These are phyloP conservation scores for Boletus patriciae DNA, from an alignment of 768 basidiomycete genomes.

Conservation along the genomic window DNA sequence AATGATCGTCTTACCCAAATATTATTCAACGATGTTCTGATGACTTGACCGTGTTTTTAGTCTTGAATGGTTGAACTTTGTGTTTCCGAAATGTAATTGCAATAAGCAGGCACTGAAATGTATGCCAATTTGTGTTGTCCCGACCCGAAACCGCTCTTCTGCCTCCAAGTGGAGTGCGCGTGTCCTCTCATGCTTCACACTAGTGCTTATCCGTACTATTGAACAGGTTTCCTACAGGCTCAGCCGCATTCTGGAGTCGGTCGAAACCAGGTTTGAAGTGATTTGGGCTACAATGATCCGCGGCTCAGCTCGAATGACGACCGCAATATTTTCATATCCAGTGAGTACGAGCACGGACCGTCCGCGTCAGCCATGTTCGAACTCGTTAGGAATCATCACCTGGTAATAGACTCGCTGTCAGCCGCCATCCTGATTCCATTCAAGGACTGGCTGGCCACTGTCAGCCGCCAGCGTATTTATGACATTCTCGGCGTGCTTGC, in stretches of 20 bases:
- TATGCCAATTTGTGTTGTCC: not conserved
- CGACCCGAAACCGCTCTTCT: not conserved
- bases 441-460: slow-evolving; percentile 6
- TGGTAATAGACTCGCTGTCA: slow-evolving; percentile 10
- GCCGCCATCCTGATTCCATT: slow-evolving; percentile 13
- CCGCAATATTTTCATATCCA: not conserved
- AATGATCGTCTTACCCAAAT: not conserved
- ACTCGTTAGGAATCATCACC: not conserved
- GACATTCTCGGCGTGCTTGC: slow-evolving; percentile 2
- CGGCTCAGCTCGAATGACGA: not conserved
- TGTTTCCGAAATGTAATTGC: not conserved
- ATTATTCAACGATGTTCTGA: not conserved
- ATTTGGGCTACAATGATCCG: not conserved
- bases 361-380: not conserved
- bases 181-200: not conserved
- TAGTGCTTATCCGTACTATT: too few relatives aligned
- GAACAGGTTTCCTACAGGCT: not conserved
- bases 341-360: not conserved
- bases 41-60: not conserved
- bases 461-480: slow-evolving; percentile 33
- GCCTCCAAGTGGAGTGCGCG: not conserved
- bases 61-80: not conserved
- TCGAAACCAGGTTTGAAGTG: not conserved
- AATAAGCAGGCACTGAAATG: not conserved
- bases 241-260: not conserved